Evolutionary conservation across 2,329 filamentous ascomycete species (phyloP), one percentile per base, ranked within the genome.

Genomic region (Akanthomyces dipterigenus): DNA sequence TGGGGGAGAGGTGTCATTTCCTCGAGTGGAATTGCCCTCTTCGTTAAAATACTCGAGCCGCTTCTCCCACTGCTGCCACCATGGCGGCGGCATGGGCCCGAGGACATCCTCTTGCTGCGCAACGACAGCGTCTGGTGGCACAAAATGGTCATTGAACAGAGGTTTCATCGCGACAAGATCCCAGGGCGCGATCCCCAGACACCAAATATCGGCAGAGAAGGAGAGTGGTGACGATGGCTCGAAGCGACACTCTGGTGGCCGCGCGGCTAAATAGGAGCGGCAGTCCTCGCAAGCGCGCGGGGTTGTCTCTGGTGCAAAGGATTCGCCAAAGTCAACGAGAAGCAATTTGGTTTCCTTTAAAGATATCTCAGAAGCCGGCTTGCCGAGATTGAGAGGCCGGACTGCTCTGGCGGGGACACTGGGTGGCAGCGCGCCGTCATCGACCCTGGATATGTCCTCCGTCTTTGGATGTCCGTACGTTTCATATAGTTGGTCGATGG

Each of bases 301-400:
- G 1, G 69, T 64, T 24, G 51, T 63, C 18, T 50, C 62, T 20
- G 70, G 68, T 1, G 64, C 36, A 62, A 72, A 74, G 5, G 71
- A 64, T 53, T 72, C 70, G 14, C 71, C 72, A 66, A 73, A 75
- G 64, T 76, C 73, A 62, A 64, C 66, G 1, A 76, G 70, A 55
- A 75, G 60, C 0, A 71, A 42, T 5, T 63, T 63, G 1, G 68
- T 64, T 14, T 76, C 73, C 1, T 64, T 63, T 24, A 72, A 31
- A 9, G 64, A 63, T 49, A 73, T 68, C 0, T 70, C 60, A 46
- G 71, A 63, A 7, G 69, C 68, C 5, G 65, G 42, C 63, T 72
- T 71, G 2, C 69, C 71, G 24, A 75, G 65, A 42, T 59, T 49
- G 3, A 67, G 53, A 18, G 65, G 62, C n/a, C 61, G 24, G 1